Base-by-base conservation (phyloP, 768 basidiomycete genomes). In the Neoboletus brunneissimus region DNA sequence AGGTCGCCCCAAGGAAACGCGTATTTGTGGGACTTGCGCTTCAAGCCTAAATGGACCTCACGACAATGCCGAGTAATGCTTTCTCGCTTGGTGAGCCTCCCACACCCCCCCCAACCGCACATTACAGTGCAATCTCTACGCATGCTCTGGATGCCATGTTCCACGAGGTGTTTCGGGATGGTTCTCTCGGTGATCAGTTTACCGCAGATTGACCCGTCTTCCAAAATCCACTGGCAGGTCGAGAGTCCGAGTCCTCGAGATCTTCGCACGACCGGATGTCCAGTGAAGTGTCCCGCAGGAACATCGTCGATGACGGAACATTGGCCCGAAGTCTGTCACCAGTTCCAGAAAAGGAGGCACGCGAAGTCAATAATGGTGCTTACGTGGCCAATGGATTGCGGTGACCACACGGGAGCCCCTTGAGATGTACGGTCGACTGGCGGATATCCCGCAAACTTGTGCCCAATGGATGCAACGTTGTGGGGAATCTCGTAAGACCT, bases 41-140 rank as follows among this genome's bases (percentile, higher is more conserved):
- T 62, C 46, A 42, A 48, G 11, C 57, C 42, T 9, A 65, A 11
- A 3, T 66, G 65, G 0, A 62, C 60, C 11, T 66, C 65, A 0
- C 63, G 56, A 3, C n/a, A 11, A 12, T 68, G 66, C 0, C 66
- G 49, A 11, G 22, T 0, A 0, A 68, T 42, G 2, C 58, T 22
- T 0, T 53, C 23, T 6, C 65, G 41, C 34, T 57, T 57, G n/a
- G 60, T 12, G 5, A 0, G 0, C 6, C 0, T 2, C 0, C 23
- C 15, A 4, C 65, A 67, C 4, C 3, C 58, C 0, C 0, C 12
- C 66, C 65, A 67, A 20, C 4, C 10, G 31, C 66, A 67, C 2
- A 22, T 20, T 1, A 52, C 32, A 7, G 5, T 0, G 4, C 0
- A 3, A n/a, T 44, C 20, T 32, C 37, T 66, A 3, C 4, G 35